Evolutionary conservation across 192 early-diverging fungal species (phyloP), one percentile per base, ranked within the genome.

Genomic region (Umbelopsis ramanniana): DNA sequence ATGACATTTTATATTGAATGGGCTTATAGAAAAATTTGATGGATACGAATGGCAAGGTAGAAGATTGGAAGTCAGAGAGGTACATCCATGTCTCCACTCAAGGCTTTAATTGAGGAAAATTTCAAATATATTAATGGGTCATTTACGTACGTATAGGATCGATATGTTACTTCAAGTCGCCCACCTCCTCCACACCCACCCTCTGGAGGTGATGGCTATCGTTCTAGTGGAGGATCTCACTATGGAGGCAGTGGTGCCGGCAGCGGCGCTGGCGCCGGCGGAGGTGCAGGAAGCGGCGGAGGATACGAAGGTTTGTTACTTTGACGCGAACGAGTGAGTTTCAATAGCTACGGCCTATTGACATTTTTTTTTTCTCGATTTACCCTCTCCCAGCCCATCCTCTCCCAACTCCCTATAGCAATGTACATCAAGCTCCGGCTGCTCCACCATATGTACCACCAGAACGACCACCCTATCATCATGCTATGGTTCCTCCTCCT

Each of bases 51-150:
- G 89, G 92, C 84, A 90, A 73, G 90, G 91, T 55, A 70, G 88
- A 70, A 79, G 83, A 67, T 79, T 95, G 73, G 90, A 92, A 90
- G 94, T 95, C 72, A 83, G 93, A 50, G 91, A 94, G 89, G 94
- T 87, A 80, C 70, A 71, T 33, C 22, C 52, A 57, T 29, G 24
- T 29, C 29, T 29, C 29, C 29, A 29, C 29, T 29, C 29, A 29
- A 3, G 29, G 29, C 29, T 29, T 29, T 2, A 2, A 29, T 29
- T 29, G 29, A 29, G 29, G 3, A 3, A 29, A 29, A 29, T 29
- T 29, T 29, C 3, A 2, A n/a, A 29, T 29, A 3, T 29, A 29
- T 29, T 29, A 29, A 29, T 29, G 29, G n/a, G 29, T 29, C 29
- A 29, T 3, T 29, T 29, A 29, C 29, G 1, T 29, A 29, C 29